A percentile compares a stretch with the other conserved stretches of the same genome.
Evolutionary conservation across 352 stramenopile species (phyloP).

Genomic region (Peronospora destructor): DNA sequence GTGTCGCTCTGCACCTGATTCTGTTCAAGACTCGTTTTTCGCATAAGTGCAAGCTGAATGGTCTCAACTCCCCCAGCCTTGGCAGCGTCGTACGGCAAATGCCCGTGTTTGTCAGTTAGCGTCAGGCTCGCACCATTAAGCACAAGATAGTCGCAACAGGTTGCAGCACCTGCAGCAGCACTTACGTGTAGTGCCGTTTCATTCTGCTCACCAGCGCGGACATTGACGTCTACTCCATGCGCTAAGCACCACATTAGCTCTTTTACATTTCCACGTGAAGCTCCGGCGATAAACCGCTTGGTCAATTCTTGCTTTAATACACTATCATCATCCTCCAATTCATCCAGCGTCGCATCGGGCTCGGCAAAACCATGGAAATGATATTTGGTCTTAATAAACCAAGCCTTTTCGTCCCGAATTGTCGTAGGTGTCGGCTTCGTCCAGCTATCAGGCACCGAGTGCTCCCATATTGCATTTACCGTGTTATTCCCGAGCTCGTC

Average conservation of each 20-base stretch:
- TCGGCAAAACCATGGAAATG: conserved; percentile 65
- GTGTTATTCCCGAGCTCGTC: conserved; percentile 63
- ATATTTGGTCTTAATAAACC: conserved; percentile 85
- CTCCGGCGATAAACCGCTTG: conserved; percentile 43
- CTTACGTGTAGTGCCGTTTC: conserved; percentile 58
- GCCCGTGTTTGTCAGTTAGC: conserved; percentile 38
- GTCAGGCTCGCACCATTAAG: conserved; percentile 70
- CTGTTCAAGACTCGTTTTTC: conserved; percentile 66
- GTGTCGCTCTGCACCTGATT: conserved; percentile 38
- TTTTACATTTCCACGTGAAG: conserved; percentile 30
- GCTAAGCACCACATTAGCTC: conserved; percentile 77
- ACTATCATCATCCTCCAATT: conserved; percentile 23
- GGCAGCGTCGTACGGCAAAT: conserved; percentile 53
- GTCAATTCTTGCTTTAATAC: conserved; percentile 29
- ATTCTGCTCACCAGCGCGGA: conserved; percentile 30
- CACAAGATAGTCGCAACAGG: conserved; percentile 73
- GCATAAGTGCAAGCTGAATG: conserved; percentile 60
- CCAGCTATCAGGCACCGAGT: conserved; percentile 45
- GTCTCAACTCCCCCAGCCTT: conserved; percentile 50
- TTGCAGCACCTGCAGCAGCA: conserved; percentile 29
- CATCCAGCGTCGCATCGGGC: conserved; percentile 17
- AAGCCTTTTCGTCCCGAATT: conserved; percentile 62
- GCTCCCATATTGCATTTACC: conserved; percentile 70
- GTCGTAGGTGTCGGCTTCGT: conserved; percentile 40
- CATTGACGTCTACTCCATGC: conserved; percentile 75